Evolutionary conservation across 2,329 filamentous ascomycete species (phyloP).

Genomic region (Pezicula carpinea): DNA sequence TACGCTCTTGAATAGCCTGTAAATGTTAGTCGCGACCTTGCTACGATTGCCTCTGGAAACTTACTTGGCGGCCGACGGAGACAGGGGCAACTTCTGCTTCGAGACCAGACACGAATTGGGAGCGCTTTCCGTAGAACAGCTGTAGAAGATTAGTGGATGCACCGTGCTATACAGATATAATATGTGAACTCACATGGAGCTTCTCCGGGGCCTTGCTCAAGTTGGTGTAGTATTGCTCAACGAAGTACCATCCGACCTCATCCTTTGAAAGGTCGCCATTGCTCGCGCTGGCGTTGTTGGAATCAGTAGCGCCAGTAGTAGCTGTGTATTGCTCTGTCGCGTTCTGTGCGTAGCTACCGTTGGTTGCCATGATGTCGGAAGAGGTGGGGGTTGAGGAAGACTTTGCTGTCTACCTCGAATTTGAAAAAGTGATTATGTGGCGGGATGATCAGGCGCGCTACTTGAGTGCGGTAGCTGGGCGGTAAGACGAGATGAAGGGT

Average conservation of each 20-base stretch:
- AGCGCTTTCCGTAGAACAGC: conserved; percentile 95
- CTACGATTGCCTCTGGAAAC: conserved; percentile 28
- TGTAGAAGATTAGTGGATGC: conserved; percentile 27
- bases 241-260: conserved; percentile 98
- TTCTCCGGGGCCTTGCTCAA: conserved; percentile 92
- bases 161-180: not conserved
- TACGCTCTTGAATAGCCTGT: conserved; percentile 88
- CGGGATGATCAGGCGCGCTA: not conserved
- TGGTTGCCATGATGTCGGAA: conserved; percentile 27
- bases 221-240: conserved; percentile 98
- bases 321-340: conserved; percentile 28
- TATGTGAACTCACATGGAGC: conserved; percentile 61
- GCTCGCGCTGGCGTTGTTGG: conserved; percentile 27
- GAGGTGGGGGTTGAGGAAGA: conserved; percentile 15
- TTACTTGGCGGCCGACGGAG: conserved; percentile 80
- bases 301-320: conserved; percentile 24
- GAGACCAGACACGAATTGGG: conserved; percentile 87
- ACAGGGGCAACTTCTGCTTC: conserved; percentile 88
- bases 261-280: conserved; percentile 66
- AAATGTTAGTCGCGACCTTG: conserved; percentile 13
- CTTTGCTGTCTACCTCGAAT: conserved; percentile 16
- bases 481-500: not conserved
- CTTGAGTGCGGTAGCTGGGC: not conserved
- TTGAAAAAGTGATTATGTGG: conserved; percentile 6
- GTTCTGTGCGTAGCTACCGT: conserved; percentile 30